Evolutionary conservation across 176 grass and related monocot genomes (phyloP).

Genomic region (Oryza brachyantha): DNA sequence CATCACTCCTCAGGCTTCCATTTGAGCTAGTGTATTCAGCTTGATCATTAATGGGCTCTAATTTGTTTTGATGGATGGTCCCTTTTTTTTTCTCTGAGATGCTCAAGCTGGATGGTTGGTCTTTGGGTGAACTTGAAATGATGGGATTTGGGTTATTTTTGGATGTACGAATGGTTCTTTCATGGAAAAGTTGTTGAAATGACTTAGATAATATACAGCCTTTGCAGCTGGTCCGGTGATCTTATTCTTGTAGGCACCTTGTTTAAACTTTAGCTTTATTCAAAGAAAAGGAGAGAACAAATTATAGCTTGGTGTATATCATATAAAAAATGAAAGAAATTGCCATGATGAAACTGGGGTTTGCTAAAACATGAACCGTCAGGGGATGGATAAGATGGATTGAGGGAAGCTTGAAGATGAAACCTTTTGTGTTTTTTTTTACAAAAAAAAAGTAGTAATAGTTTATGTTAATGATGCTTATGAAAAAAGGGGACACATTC

Average conservation of each 20-base stretch:
- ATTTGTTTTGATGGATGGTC: conserved; percentile 21
- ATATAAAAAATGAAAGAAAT: conserved; percentile 25
- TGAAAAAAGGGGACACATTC: not conserved
- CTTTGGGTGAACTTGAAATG: conserved; percentile 25
- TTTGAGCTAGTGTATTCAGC: conserved; percentile 15
- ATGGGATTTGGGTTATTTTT: conserved; percentile 28
- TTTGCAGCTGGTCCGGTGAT: conserved; percentile 32
- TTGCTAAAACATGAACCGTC: not conserved
- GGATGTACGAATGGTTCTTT: conserved; percentile 37
- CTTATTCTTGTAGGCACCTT: conserved; percentile 22
- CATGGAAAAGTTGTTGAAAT: conserved; percentile 24
- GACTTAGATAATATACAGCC: conserved; percentile 22
- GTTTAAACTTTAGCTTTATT: conserved; percentile 36
- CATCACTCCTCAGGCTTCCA: conserved; percentile 17
- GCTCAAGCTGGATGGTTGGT: not conserved
- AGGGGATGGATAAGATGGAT: conserved; percentile 19
- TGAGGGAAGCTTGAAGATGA: not conserved
- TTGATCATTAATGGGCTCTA: conserved; percentile 7
- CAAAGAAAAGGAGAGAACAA: conserved; percentile 29
- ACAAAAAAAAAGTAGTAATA: not conserved
- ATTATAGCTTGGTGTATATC: conserved; percentile 27
- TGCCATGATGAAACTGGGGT: not conserved
- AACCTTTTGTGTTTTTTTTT: not conserved
- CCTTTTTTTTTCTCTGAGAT: not conserved
- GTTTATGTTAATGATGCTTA: conserved; percentile 11